Evolutionary conservation across 768 basidiomycete species (phyloP).

Genomic region (Russula dissimulans): DNA sequence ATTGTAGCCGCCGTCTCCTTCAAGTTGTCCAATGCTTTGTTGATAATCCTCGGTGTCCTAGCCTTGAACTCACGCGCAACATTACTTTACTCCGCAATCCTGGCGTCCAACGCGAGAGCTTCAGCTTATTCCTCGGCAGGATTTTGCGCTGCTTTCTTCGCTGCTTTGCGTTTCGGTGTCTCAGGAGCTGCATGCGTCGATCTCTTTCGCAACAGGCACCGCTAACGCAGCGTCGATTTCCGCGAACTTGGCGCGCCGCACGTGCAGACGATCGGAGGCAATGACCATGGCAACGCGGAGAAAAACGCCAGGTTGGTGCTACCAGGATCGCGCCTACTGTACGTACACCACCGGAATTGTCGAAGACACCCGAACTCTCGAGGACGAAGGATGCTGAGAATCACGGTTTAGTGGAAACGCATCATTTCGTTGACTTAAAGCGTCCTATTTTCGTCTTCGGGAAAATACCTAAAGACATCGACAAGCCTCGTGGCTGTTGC

Average conservation of each 20-base stretch:
- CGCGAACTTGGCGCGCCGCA: constrained; percentile 73
- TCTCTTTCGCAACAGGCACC: constrained; percentile 29
- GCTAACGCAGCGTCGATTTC: constrained; percentile 42
- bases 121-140: constrained; percentile 41
- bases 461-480: not conserved
- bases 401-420: not conserved
- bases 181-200: constrained; percentile 35
- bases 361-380: too few relatives aligned
- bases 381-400: too few relatives aligned
- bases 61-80: constrained; percentile 64
- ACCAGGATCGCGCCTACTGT: too few relatives aligned
- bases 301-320: too few relatives aligned
- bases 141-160: constrained; percentile 38
- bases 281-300: too few relatives aligned
- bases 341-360: too few relatives aligned
- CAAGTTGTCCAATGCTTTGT: constrained; percentile 50
- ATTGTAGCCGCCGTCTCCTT: constrained; percentile 47
- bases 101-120: constrained; percentile 60
- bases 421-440: not conserved
- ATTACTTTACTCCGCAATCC: constrained; percentile 69
- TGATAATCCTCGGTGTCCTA: constrained; percentile 39
- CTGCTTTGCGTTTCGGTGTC: constrained; percentile 45
- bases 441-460: not conserved
- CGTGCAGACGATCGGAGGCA: constrained; percentile 9
- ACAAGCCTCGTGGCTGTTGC: constrained; percentile 3